A percentile compares a stretch with the other conserved stretches of the same genome.
Evolutionary conservation across 495 filamentous ascomycete genomes (phyloP).

Genomic region (Oidiodendron maius): DNA sequence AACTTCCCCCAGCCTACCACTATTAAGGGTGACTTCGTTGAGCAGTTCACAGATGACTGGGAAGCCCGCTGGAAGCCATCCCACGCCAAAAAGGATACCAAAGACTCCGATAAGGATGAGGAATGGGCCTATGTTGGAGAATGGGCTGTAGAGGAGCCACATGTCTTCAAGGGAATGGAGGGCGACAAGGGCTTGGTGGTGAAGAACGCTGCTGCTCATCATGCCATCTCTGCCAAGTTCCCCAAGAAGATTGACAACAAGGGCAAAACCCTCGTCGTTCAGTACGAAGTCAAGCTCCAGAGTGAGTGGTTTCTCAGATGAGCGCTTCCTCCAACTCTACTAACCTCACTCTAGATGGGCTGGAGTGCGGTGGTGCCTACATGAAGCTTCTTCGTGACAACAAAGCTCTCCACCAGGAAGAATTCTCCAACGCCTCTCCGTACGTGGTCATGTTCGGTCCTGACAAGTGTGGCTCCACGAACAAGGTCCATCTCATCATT

Average conservation of each 20-base stretch:
- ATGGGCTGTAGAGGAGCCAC: constrained; percentile 95
- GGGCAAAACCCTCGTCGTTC: constrained; percentile 91
- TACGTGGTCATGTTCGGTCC: constrained; percentile 99
- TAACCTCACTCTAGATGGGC: constrained; percentile 46
- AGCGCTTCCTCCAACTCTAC: neutral
- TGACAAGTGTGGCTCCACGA: constrained; percentile 98
- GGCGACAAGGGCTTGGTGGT: constrained; percentile 95
- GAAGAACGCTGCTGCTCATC: constrained; percentile 94
- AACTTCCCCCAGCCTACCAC: constrained; percentile 59
- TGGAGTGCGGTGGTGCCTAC: constrained; percentile 98
- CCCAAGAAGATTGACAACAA: constrained; percentile 94
- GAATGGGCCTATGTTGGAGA: constrained; percentile 98
- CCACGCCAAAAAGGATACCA: constrained; percentile 87
- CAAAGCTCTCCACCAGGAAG: constrained; percentile 91
- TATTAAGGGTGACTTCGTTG: constrained; percentile 89
- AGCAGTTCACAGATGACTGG: constrained; percentile 98
- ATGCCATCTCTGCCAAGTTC: constrained; percentile 99
- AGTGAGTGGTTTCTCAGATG: constrained; percentile 49
- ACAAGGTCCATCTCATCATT: constrained; percentile 99
- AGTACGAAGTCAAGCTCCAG: constrained; percentile 99
- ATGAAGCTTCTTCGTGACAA: constrained; percentile 98
- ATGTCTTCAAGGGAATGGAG: constrained; percentile 86
- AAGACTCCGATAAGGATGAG: constrained; percentile 67
- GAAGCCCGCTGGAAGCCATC: constrained; percentile 86
- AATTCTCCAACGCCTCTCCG: constrained; percentile 95